These are phyloP conservation scores for Vanrija humicola DNA, from an alignment of 1,284 basidiomycete species.

Conservation along the genomic window DNA sequence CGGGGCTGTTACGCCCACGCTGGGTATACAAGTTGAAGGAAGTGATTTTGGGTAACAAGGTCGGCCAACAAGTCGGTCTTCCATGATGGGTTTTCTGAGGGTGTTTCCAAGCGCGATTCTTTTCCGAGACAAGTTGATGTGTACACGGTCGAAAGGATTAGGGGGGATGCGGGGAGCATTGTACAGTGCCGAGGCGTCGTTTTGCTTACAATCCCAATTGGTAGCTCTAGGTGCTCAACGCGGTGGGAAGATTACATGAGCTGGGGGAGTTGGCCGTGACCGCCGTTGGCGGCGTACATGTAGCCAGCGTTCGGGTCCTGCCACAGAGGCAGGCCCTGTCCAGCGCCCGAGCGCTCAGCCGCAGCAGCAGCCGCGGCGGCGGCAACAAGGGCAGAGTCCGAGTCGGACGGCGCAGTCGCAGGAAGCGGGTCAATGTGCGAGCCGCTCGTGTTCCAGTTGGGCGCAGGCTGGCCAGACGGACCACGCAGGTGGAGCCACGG, in stretches of 20 bases:
- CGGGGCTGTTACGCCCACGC: conserved; percentile 2
- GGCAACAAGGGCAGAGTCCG: conserved; percentile 12
- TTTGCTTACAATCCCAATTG: conserved; percentile 1
- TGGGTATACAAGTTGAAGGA: conserved; percentile 9
- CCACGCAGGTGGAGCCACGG: conserved; percentile 47
- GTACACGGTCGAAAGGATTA: conserved; percentile 14
- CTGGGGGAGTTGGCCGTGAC: conserved; percentile 13
- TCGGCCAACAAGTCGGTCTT: background rate
- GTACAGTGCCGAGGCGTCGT: conserved; percentile 16
- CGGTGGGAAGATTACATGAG: conserved; percentile 14
- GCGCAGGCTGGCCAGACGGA: conserved; percentile 34
- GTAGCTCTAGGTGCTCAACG: background rate
- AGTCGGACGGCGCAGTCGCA: conserved; percentile 17
- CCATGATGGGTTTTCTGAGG: background rate
- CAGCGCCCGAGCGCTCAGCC: conserved; percentile 13
- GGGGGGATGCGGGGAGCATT: conserved; percentile 5
- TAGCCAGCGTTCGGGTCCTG: conserved; percentile 19
- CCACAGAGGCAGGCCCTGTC: conserved; percentile 19
- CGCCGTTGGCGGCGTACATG: conserved; percentile 22
- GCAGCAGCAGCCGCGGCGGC: conserved; percentile 10
- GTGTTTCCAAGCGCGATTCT: background rate
- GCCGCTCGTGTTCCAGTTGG: conserved; percentile 30
- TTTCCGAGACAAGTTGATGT: conserved; percentile 16
- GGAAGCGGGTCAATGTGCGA: conserved; percentile 20
- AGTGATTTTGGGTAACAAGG: background rate